These are phyloP conservation scores for Gossypium gossypioides DNA, from an alignment of 441 rosid genomes.

Conservation along the genomic window DNA sequence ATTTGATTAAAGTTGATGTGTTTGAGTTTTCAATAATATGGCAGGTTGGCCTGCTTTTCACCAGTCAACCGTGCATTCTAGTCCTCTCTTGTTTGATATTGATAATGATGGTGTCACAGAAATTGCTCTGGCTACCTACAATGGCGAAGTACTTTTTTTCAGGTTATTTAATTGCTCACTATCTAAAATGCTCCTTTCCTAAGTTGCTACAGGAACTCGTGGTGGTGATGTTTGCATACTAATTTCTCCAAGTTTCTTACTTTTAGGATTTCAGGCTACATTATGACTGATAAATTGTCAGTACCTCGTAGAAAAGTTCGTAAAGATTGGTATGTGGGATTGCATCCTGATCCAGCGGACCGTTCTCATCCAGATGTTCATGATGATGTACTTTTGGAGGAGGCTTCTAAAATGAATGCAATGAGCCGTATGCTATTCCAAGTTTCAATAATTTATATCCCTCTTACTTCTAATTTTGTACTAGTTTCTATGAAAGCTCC, in stretches of 20 bases:
- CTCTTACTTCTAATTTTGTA: neutral
- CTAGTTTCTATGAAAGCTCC: conserved; percentile 5
- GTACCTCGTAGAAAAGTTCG: conserved; percentile 80
- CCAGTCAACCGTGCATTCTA: conserved; percentile 91
- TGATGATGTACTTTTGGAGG: conserved; percentile 52
- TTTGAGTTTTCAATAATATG: conserved; percentile 6
- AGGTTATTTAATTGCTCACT: conserved; percentile 39
- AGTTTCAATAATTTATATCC: conserved; percentile 1
- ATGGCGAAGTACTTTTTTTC: conserved; percentile 89
- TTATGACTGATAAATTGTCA: conserved; percentile 87
- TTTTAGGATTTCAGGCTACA: conserved; percentile 82
- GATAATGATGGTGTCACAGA: conserved; percentile 97
- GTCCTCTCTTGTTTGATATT: conserved; percentile 87
- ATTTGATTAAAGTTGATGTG: neutral
- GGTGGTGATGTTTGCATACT: neutral
- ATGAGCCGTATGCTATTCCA: conserved; percentile 42
- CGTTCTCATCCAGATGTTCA: conserved; percentile 87
- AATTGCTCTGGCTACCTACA: conserved; percentile 90
- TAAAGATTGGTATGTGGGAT: conserved; percentile 87
- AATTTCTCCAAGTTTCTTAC: conserved; percentile 5
- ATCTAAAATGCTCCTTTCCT: neutral
- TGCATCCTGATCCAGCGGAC: conserved; percentile 81
- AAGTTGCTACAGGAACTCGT: conserved; percentile 1
- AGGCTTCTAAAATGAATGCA: conserved; percentile 46
- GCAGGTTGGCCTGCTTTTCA: conserved; percentile 99